Evolutionary conservation across 75 land plant species (phyloP).

Genomic region (Selaginella moellendorffii): DNA sequence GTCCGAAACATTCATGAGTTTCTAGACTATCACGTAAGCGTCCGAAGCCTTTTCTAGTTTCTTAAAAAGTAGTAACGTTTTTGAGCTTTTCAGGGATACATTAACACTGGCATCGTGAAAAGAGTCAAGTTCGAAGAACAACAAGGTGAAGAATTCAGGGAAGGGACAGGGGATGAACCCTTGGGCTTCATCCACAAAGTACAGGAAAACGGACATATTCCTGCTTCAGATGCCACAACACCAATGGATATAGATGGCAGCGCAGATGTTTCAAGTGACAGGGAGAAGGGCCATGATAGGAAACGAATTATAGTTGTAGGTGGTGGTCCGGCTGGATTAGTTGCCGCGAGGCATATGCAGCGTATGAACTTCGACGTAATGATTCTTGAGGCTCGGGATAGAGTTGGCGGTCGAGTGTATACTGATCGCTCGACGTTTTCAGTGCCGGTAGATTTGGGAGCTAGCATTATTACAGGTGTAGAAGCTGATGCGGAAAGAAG

Average conservation of each 20-base stretch:
- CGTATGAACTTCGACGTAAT: constrained; percentile 58
- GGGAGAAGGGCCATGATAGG: not conserved
- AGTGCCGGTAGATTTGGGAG: constrained; percentile 97
- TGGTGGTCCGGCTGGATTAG: constrained; percentile 91
- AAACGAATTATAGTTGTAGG: constrained; percentile 53
- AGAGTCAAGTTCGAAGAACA: constrained; percentile 19
- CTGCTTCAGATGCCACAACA: too few relatives aligned
- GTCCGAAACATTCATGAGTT: constrained; percentile 69
- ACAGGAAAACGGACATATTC: too few relatives aligned
- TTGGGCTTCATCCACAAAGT: too few relatives aligned
- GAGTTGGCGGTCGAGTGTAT: constrained; percentile 88
- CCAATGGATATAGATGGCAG: constrained; percentile 24
- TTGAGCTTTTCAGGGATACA: constrained; percentile 83
- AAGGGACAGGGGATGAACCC: not conserved
- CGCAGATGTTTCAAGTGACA: constrained; percentile 1
- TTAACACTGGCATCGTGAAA: constrained; percentile 70
- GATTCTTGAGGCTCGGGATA: constrained; percentile 73
- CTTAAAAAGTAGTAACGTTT: not conserved
- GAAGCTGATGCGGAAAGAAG: constrained; percentile 44
- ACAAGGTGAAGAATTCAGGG: not conserved
- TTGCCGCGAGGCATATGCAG: constrained; percentile 85
- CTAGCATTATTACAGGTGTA: constrained; percentile 73
- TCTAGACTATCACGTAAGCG: constrained; percentile 67
- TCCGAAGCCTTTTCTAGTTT: not conserved
- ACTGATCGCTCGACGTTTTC: constrained; percentile 75